phyloP scores from a whole-genome alignment of 2,329 filamentous ascomycete species.

The Cryphonectria carpinicola region DNA sequence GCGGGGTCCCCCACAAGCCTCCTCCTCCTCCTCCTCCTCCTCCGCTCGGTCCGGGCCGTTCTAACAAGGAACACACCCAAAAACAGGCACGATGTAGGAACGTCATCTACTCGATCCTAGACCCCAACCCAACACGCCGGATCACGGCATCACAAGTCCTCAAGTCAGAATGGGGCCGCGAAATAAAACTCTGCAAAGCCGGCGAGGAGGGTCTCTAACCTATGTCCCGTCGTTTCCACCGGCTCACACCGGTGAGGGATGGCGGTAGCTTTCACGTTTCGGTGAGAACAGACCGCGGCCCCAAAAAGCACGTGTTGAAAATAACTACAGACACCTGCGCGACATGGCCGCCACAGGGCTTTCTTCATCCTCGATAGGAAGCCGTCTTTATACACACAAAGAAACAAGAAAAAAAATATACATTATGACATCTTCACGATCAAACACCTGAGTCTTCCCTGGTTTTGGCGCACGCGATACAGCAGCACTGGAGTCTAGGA shows the following conservation, averaged over 20 bases:
- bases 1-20: background rate
- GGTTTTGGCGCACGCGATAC: background rate
- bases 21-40: too few relatives aligned
- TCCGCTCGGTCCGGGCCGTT: background rate
- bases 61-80: constrained; percentile 27
- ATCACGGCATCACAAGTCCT: constrained; percentile 96
- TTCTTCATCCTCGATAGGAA: constrained; percentile 4
- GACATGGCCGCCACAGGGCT: constrained; percentile 2
- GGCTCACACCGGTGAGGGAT: constrained; percentile 24
- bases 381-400: background rate
- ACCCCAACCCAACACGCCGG: constrained; percentile 88
- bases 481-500: constrained; percentile 3
- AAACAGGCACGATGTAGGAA: constrained; percentile 90
- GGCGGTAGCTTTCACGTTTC: constrained; percentile 29
- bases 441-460: background rate
- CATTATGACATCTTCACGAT: constrained; percentile 6
- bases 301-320: background rate
- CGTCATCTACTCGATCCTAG: constrained; percentile 97
- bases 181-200: constrained; percentile 95
- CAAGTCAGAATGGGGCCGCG: constrained; percentile 97
- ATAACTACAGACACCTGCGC: background rate
- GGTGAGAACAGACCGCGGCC: constrained; percentile 26
- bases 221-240: constrained; percentile 35
- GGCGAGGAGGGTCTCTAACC: constrained; percentile 88
- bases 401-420: constrained; percentile 5